Conservation (phyloP, 352 stramenopile species). For the Globisporangium echinulatum region DNA sequence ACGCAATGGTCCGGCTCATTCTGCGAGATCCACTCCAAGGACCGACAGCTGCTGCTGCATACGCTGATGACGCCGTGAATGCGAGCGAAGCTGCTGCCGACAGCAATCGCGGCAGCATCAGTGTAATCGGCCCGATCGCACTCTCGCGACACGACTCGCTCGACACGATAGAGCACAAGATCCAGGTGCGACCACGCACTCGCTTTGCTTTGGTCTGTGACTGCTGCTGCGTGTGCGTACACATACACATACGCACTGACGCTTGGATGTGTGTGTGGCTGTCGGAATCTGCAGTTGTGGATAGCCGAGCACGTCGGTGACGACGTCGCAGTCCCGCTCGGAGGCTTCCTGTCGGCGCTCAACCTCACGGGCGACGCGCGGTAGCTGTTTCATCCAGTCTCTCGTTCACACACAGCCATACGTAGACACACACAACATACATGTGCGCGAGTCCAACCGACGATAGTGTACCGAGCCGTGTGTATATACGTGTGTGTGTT, state of each 20-base stretch:
- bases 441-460: too few species aligned
- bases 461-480: too few species aligned
- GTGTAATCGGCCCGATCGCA: constrained; percentile 34
- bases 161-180: constrained; percentile 47
- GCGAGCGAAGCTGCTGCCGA: background rate
- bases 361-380: constrained; percentile 32
- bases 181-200: constrained; percentile 25
- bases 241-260: background rate
- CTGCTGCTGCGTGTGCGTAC: background rate
- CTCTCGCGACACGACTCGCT: constrained; percentile 49
- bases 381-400: constrained; percentile 11
- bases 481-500: background rate
- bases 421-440: too few species aligned
- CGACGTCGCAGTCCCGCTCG: constrained; percentile 20
- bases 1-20: constrained; percentile 43
- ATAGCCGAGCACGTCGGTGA: constrained; percentile 36
- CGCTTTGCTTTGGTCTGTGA: background rate
- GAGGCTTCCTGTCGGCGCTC: constrained; percentile 47
- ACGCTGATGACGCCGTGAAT: constrained; percentile 10
- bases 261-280: background rate
- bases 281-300: constrained; percentile 20
- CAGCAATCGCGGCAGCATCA: constrained; percentile 12
- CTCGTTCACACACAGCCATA: too few species aligned
- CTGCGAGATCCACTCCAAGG: constrained; percentile 33
- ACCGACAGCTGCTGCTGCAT: background rate